Evolutionary conservation across 2,329 filamentous ascomycete genomes (phyloP), one percentile per base, ranked within the genome.

Genomic region (Colletotrichum destructivum): DNA sequence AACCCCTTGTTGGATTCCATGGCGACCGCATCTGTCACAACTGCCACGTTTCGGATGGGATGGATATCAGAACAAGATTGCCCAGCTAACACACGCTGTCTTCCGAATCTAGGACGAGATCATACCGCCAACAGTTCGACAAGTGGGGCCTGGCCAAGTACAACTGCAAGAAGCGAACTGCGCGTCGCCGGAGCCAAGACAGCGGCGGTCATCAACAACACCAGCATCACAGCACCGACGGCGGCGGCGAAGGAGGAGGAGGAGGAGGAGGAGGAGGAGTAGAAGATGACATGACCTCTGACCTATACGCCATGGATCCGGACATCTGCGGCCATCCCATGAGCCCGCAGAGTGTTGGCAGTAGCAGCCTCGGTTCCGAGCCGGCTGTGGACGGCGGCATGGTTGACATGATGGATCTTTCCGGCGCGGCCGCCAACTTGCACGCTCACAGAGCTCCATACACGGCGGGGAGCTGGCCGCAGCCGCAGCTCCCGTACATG

Each of bases 91-190:
- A 57, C 2, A 38, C 26, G 13, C 35, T 51, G 40, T 40, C 12
- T 18, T 21, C 2, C 13, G 9, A 38, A 23, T 16, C 12, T 23
- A 81, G 79, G 18, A 81, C 79, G n/a, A 84, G 86, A 62, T 85
- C 86, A 3, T 88, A 87, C 74, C 80, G 85, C 23, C 84, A 85
- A n/a, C 81, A 84, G 47, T 82, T 88, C 72, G 81, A 84, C 31
- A 80, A 77, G 69, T 88, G 86, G 86, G 75, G 79, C 4, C 74
- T 86, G 52, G 77, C 78, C 74, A 88, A 88, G 76, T 88, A 88
- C 76, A 85, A 83, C 64, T 81, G 82, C 75, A 83, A 79, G 73
- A 79, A 78, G 61, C 78, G 78, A 76, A 81, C 80, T 61, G 76
- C 76, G 52, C 82, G 72, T 71, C 69, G 69, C 26, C 65, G 46